Evolutionary conservation across 768 basidiomycete species (phyloP), one percentile per base, ranked within the genome.

Genomic region (Boletus rex-veris): DNA sequence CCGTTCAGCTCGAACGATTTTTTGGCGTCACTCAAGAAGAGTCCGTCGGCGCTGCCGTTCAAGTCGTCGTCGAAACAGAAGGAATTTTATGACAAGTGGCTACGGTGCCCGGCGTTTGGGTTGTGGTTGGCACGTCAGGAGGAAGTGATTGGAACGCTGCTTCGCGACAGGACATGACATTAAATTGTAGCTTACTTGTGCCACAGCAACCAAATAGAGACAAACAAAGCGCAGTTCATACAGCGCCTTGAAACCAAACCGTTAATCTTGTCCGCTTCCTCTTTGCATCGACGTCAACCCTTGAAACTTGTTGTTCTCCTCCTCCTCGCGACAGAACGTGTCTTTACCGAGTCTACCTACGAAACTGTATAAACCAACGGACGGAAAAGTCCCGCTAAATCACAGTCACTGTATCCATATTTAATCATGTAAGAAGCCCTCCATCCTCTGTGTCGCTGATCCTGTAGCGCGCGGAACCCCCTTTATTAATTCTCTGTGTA

Each of bases 41-140:
- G 86, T 62, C 89, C 90, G 3, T 78, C 82, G 33, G 76, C 84
- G 8, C 71, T 93, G 7, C 89, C 91, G 15, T 93, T 93, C 73
- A 83, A 82, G 55, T 85, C 84, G 14, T 74, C 75, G 8, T 74
- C 75, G 43, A 84, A 82, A 62, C 79, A 82, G 55, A 81, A 73
- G 45, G 86, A 85, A 59, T 93, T 92, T 67, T 92, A 92, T 59
- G 82, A 85, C 69, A 75, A 77, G 47, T 91, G 90, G 84, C 61
- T 92, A 38, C 80, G 84, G 62, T 84, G 84, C 3, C 85, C 87
- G 2, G 80, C 83, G 8, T 93, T 93, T 70, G 90, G 86, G 16
- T 57, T 86, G 38, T 93, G 90, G 90, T 73, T 93, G 26, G 84
- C 85, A 11, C 76, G 77, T 57, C 90, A 91, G 69, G 90, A 91